Evolutionary conservation across 768 basidiomycete genomes (phyloP).

Genomic region (Lactarius psammicola): DNA sequence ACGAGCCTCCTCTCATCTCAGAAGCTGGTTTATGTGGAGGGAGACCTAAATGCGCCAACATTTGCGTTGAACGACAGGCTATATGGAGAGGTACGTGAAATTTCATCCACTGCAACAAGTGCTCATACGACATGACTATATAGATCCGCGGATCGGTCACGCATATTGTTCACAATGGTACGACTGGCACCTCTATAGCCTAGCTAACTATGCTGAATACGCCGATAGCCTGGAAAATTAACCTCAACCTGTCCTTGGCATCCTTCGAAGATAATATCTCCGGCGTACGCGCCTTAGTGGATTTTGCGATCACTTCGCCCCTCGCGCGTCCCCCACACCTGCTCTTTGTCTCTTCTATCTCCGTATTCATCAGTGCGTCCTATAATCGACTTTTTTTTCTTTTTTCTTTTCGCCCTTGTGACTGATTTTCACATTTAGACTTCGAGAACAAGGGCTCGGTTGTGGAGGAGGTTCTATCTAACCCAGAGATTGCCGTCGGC

Average conservation of each 20-base stretch:
- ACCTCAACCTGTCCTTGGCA: constrained; percentile 30
- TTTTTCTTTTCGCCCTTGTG: background rate
- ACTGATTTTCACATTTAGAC: constrained; percentile 24
- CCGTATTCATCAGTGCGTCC: constrained; percentile 29
- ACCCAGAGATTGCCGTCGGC: constrained; percentile 25
- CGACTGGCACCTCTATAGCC: background rate
- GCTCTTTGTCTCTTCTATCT: constrained; percentile 32
- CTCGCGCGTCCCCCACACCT: constrained; percentile 24
- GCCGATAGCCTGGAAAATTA: constrained; percentile 30
- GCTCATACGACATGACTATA: constrained; percentile 1
- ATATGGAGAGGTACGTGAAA: constrained; percentile 24
- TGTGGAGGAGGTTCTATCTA: constrained; percentile 23
- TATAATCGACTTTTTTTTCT: background rate
- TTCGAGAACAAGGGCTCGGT: constrained; percentile 28
- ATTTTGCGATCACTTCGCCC: constrained; percentile 29
- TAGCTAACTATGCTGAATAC: background rate
- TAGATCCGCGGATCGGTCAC: constrained; percentile 26
- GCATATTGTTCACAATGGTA: constrained; percentile 31
- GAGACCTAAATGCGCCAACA: constrained; percentile 22
- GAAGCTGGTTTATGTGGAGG: constrained; percentile 32
- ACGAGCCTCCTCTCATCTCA: constrained; percentile 19
- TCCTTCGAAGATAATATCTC: constrained; percentile 31
- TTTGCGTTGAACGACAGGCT: constrained; percentile 19
- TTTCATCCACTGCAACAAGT: background rate
- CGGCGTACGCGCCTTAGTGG: constrained; percentile 28